Evolutionary conservation across 441 rosid species (phyloP).

Genomic region (Populus hybrid): DNA sequence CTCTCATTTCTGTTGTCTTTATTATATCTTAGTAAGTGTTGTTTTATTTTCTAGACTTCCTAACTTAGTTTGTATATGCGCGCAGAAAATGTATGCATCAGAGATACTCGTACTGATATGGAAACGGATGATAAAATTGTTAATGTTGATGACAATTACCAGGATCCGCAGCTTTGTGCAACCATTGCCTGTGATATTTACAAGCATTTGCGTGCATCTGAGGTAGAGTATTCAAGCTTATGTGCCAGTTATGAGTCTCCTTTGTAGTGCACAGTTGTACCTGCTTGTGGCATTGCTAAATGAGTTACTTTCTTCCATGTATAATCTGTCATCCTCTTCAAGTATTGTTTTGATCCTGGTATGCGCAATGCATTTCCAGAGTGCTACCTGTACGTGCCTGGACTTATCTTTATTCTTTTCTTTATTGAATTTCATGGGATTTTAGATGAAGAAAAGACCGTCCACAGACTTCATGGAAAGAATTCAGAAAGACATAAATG

Average conservation of each 20-base stretch:
- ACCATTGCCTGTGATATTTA: slow-evolving; percentile 84
- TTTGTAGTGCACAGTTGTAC: not conserved
- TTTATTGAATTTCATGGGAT: not conserved
- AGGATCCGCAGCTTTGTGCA: slow-evolving; percentile 85
- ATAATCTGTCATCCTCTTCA: not conserved
- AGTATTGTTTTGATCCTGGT: not conserved
- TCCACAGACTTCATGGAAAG: slow-evolving; percentile 74
- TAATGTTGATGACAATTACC: slow-evolving; percentile 48
- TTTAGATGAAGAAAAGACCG: slow-evolving; percentile 77
- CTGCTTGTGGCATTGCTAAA: not conserved
- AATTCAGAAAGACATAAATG: slow-evolving; percentile 60
- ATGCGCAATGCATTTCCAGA: not conserved
- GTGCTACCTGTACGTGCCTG: not conserved
- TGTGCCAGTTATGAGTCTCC: not conserved
- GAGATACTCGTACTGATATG: slow-evolving; percentile 51
- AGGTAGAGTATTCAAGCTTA: slow-evolving; percentile 44
- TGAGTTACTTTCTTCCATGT: too few relatives aligned
- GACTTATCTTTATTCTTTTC: not conserved
- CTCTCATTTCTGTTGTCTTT: not conserved
- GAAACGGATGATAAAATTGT: slow-evolving; percentile 46
- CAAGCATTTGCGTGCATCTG: slow-evolving; percentile 76
- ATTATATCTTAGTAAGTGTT: not conserved
- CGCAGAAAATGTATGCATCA: slow-evolving; percentile 58
- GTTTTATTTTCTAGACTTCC: not conserved
- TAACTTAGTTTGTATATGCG: slow-evolving; percentile 6